Conservation (phyloP, 78 protist genomes). For the Dictyostelium purpureum region DNA sequence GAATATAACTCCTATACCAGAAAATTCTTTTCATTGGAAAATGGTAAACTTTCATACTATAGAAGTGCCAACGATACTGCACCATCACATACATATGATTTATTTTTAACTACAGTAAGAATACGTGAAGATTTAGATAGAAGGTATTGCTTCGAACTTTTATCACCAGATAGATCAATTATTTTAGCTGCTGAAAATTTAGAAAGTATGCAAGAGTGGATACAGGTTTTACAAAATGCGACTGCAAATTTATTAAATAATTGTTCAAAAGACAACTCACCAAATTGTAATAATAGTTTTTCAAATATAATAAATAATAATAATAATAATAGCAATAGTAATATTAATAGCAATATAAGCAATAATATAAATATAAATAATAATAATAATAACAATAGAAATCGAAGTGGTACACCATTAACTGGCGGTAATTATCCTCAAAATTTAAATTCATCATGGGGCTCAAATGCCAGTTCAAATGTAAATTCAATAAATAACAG, state of each 20-base stretch:
- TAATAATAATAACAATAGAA: constrained; percentile 3
- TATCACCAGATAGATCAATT: constrained; percentile 76
- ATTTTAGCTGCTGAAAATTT: constrained; percentile 58
- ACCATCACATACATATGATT: constrained; percentile 70
- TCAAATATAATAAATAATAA: background rate
- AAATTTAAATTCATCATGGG: background rate
- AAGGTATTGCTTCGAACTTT: constrained; percentile 74
- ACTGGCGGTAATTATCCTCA: too few relatives aligned
- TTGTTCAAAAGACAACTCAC: background rate
- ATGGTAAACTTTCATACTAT: constrained; percentile 70
- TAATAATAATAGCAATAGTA: background rate
- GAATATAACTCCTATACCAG: constrained; percentile 57
- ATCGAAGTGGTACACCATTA: background rate
- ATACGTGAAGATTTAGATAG: constrained; percentile 66
- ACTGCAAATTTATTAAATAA: constrained; percentile 75
- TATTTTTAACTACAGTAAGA: constrained; percentile 60
- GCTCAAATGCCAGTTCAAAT: constrained; percentile 12
- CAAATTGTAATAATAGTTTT: background rate
- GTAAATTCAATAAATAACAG: background rate
- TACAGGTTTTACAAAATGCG: constrained; percentile 72
- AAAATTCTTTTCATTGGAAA: constrained; percentile 55
- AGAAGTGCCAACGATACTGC: constrained; percentile 56
- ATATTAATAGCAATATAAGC: background rate
- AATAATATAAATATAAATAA: background rate
- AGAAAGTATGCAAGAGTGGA: constrained; percentile 81